Percentiles rank a stretch among this genome's conserved stretches.
Evolutionary conservation across 768 basidiomycete genomes (phyloP).

Genomic region (Vararia minispora): DNA sequence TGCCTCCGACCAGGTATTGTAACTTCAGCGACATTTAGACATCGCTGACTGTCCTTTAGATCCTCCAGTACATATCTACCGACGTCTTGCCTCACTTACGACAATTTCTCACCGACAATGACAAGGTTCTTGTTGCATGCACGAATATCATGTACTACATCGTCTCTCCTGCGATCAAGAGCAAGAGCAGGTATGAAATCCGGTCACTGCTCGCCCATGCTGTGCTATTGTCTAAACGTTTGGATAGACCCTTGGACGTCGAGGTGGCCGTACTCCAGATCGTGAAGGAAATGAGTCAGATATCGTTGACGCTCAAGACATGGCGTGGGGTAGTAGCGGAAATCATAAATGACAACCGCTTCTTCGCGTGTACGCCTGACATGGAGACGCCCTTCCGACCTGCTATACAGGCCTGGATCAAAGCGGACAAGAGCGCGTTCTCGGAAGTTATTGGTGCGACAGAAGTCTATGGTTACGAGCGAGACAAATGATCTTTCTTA

Average conservation of each 20-base stretch:
- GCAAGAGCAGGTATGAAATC: slow-evolving; percentile 49
- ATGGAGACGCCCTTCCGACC: slow-evolving; percentile 60
- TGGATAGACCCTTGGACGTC: slow-evolving; percentile 66
- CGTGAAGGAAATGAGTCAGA: slow-evolving; percentile 65
- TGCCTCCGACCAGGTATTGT: slow-evolving; percentile 37
- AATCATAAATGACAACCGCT: slow-evolving; percentile 70
- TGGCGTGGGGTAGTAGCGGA: slow-evolving; percentile 80
- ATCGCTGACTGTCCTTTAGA: slow-evolving; percentile 27
- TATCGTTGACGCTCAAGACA: slow-evolving; percentile 68
- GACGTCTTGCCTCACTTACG: slow-evolving; percentile 65
- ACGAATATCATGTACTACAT: slow-evolving; percentile 80
- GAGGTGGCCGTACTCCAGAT: slow-evolving; percentile 58
- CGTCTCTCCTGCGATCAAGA: slow-evolving; percentile 69
- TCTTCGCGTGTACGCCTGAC: slow-evolving; percentile 66
- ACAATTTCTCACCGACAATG: slow-evolving; percentile 71
- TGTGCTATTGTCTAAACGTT: slow-evolving; percentile 2
- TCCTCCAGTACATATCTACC: slow-evolving; percentile 59
- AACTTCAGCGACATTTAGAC: not conserved
- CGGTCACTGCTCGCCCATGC: too few species aligned
- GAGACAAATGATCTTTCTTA: slow-evolving; percentile 21
- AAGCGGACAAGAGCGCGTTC: slow-evolving; percentile 79
- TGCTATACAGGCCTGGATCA: slow-evolving; percentile 70
- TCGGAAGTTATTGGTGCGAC: slow-evolving; percentile 68
- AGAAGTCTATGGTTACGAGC: not conserved
- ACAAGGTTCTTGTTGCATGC: slow-evolving; percentile 71